A percentile compares a stretch with the other conserved stretches of the same genome.
Conservation (phyloP, 805 yeast species). For the Lipomyces orientalis region DNA sequence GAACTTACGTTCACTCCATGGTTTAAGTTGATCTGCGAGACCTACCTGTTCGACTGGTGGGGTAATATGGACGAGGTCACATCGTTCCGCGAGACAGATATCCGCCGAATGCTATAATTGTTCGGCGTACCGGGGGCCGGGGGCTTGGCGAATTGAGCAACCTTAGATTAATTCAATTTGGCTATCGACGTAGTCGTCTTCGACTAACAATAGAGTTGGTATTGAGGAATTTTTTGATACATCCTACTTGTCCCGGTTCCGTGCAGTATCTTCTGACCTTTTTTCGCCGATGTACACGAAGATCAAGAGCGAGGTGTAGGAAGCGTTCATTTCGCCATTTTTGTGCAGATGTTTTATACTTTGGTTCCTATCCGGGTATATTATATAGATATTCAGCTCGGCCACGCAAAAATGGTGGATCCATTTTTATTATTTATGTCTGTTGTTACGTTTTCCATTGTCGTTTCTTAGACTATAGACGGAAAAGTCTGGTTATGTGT, state of each 20-base stretch:
- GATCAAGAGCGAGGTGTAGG: background rate
- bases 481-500: background rate
- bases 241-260: background rate
- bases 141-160: background rate
- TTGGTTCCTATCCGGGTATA: background rate
- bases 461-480: constrained; percentile 1
- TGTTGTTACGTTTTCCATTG: background rate
- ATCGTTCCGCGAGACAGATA: constrained; percentile 50
- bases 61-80: constrained; percentile 63
- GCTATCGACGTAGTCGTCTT: background rate
- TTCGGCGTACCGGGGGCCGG: background rate
- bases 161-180: background rate
- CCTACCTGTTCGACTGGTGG: constrained; percentile 96
- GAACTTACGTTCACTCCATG: constrained; percentile 89
- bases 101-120: constrained; percentile 42
- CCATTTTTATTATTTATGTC: background rate
- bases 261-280: background rate
- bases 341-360: background rate
- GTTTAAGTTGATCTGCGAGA: constrained; percentile 95
- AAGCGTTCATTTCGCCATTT: background rate
- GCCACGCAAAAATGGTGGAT: background rate
- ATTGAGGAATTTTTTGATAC: background rate
- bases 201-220: background rate
- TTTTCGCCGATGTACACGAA: background rate
- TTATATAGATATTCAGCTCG: background rate